These are phyloP conservation scores for Phaeodactylum tricornutum DNA, from an alignment of 108 stramenopile genomes.

Conservation along the genomic window DNA sequence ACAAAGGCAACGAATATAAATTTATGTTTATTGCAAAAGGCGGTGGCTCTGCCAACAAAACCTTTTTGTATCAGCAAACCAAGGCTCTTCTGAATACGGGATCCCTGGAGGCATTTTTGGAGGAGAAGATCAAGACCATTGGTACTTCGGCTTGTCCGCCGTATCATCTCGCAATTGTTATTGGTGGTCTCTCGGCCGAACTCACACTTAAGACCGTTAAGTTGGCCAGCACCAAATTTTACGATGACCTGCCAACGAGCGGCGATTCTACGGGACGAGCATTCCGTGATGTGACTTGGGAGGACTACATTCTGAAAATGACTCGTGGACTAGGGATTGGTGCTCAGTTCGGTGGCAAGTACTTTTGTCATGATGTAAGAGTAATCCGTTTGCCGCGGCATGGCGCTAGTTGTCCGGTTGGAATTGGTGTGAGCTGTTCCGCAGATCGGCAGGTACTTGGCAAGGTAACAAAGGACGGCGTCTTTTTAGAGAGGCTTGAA, in stretches of 20 bases:
- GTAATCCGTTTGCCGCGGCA: slow-evolving; percentile 91
- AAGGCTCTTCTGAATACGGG: slow-evolving; percentile 88
- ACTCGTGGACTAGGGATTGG: slow-evolving; percentile 90
- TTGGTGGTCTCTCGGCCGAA: slow-evolving; percentile 91
- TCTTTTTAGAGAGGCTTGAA: slow-evolving; percentile 91
- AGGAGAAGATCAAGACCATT: slow-evolving; percentile 89
- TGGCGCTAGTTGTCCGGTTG: slow-evolving; percentile 94
- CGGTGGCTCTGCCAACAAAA: slow-evolving; percentile 95
- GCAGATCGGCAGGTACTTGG: slow-evolving; percentile 93
- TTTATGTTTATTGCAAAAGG: slow-evolving; percentile 97
- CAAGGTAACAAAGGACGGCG: slow-evolving; percentile 91
- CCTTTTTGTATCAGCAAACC: slow-evolving; percentile 94
- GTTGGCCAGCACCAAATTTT: slow-evolving; percentile 87
- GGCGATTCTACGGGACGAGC: slow-evolving; percentile 86
- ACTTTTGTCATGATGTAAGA: slow-evolving; percentile 96
- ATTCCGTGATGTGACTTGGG: slow-evolving; percentile 88
- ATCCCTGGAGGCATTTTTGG: slow-evolving; percentile 76
- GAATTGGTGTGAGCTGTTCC: slow-evolving; percentile 93
- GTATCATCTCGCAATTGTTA: slow-evolving; percentile 91
- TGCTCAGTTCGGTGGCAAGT: slow-evolving; percentile 95
- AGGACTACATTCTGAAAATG: slow-evolving; percentile 81
- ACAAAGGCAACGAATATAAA: slow-evolving; percentile 78
- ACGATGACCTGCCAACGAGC: slow-evolving; percentile 84
- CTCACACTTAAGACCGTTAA: slow-evolving; percentile 92
- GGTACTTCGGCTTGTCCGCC: slow-evolving; percentile 95